phyloP scores from a whole-genome alignment of 345 rosid species.

The Passiflora organensis region DNA sequence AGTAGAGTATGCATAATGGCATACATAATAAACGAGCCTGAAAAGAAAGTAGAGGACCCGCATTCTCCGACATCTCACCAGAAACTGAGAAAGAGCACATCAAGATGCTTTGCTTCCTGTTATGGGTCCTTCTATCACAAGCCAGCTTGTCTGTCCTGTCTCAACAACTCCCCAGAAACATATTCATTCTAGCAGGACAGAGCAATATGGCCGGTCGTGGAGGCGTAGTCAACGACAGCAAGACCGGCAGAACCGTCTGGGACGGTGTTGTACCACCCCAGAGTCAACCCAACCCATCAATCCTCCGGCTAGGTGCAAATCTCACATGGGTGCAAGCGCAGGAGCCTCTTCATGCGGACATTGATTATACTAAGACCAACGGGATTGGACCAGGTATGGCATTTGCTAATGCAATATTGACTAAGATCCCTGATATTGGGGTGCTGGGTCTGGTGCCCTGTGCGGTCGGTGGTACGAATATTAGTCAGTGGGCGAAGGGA shows the following conservation, averaged over 20 bases:
- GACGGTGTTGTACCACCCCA: conserved; percentile 24
- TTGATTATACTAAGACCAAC: conserved; percentile 23
- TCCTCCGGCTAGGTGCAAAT: conserved; percentile 11
- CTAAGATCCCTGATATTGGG: conserved; percentile 12
- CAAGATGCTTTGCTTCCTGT: conserved; percentile 10
- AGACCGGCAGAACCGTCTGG: conserved; percentile 13
- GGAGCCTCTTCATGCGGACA: conserved; percentile 28
- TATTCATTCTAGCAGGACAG: conserved; percentile 28
- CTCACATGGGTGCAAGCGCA: conserved; percentile 24
- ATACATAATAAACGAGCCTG: neutral
- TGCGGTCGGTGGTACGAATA: conserved; percentile 23
- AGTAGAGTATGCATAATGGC: too few relatives aligned
- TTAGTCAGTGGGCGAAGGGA: conserved; percentile 24
- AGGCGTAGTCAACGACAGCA: conserved; percentile 14
- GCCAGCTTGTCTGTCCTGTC: neutral
- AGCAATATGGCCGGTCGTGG: conserved; percentile 37
- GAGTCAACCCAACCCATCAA: conserved; percentile 25
- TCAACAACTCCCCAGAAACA: conserved; percentile 10
- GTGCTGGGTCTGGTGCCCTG: conserved; percentile 23
- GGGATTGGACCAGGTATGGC: conserved; percentile 33
- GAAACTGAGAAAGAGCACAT: neutral
- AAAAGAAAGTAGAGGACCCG: neutral
- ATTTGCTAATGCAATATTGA: conserved; percentile 22
- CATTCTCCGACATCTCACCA: conserved; percentile 1
- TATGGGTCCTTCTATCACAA: conserved; percentile 1